Conservation (phyloP, 1,284 basidiomycete species). For the Heterobasidion irregulare region DNA sequence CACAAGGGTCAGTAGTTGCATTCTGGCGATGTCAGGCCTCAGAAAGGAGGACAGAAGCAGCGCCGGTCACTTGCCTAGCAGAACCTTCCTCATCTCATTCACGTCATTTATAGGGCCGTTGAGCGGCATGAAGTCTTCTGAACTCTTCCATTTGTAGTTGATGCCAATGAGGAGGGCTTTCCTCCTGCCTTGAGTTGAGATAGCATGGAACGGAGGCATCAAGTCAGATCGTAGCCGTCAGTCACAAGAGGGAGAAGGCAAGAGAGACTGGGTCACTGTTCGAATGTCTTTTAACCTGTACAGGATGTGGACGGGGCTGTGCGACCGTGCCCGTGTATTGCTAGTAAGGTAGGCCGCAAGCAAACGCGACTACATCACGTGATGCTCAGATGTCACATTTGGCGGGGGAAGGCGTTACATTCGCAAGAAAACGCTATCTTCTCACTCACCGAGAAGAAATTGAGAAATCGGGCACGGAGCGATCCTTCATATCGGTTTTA, state of each 20-base stretch:
- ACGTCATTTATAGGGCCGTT: background rate
- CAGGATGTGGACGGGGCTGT: background rate
- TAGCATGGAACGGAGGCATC: background rate
- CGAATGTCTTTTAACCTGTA: background rate
- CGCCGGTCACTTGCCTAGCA: background rate
- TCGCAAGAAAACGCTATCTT: no score
- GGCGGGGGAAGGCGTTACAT: no score
- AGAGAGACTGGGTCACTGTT: background rate
- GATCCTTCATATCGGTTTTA: no score
- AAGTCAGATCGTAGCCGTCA: background rate
- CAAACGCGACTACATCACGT: no score
- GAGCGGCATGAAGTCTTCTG: background rate
- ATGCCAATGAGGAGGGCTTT: background rate
- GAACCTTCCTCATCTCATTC: background rate
- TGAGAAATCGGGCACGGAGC: no score
- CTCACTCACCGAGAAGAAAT: no score
- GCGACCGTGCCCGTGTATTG: background rate
- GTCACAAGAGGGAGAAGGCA: background rate
- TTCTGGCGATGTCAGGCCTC: background rate
- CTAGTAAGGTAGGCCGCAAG: no score
- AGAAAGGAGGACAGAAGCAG: background rate
- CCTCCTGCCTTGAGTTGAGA: background rate
- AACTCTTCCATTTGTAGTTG: background rate
- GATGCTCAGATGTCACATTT: no score
- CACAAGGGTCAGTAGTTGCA: background rate